Conservation (phyloP, 2,329 filamentous ascomycete genomes). For the Penicillium sp. region DNA sequence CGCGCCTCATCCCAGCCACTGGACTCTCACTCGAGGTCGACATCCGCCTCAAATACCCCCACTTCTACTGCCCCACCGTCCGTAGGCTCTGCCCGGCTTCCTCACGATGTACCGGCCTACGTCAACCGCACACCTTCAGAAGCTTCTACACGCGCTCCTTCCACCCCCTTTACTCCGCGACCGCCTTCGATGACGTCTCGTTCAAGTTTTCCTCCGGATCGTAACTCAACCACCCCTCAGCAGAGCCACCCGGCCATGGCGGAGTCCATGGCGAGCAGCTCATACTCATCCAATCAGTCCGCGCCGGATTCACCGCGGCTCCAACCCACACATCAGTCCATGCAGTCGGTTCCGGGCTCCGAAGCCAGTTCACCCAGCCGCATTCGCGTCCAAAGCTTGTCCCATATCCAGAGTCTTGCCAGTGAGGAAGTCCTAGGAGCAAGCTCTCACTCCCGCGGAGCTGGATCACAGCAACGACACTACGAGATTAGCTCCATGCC, state of each 20-base stretch:
- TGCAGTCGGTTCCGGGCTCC: constrained; percentile 43
- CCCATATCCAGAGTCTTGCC: constrained; percentile 86
- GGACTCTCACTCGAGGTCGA: constrained; percentile 15
- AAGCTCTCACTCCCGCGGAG: constrained; percentile 40
- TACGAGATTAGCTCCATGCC: constrained; percentile 99
- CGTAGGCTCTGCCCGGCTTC: constrained; percentile 33
- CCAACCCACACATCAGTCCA: constrained; percentile 45
- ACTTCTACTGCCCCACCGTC: constrained; percentile 39
- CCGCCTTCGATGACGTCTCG: constrained; percentile 51
- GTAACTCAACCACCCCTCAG: constrained; percentile 21
- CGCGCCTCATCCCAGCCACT: constrained; percentile 21
- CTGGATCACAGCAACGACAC: constrained; percentile 54
- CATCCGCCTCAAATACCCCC: constrained; percentile 31
- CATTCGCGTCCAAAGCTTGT: constrained; percentile 81
- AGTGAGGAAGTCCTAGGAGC: constrained; percentile 67
- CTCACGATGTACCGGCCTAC: constrained; percentile 38
- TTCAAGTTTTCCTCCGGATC: constrained; percentile 25
- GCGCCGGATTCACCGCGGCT: constrained; percentile 47
- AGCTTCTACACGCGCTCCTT: constrained; percentile 21
- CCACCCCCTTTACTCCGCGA: constrained; percentile 21
- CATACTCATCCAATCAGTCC: constrained; percentile 30
- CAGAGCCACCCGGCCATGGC: constrained; percentile 16
- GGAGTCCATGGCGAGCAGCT: constrained; percentile 25
- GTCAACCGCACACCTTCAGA: constrained; percentile 27
- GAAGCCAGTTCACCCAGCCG: constrained; percentile 51